Evolutionary conservation across 805 yeast genomes (phyloP), one percentile per base, ranked within the genome.

Genomic region (Suhomyces sp.): DNA sequence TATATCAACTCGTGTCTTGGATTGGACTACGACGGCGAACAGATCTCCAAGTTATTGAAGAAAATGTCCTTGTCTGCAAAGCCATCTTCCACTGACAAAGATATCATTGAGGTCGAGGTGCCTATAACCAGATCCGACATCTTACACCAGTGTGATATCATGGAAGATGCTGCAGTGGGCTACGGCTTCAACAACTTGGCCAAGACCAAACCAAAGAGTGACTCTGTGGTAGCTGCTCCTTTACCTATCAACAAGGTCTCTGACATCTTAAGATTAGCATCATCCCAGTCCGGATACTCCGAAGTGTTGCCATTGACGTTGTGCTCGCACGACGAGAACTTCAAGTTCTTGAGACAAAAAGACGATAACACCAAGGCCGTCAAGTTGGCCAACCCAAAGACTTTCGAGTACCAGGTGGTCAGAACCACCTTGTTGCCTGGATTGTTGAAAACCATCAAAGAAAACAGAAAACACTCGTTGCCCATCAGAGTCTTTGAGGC

Each of bases 131-230:
- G 99, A 78, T 86, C 98, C 9, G 99, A 94, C 72, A 82, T 94
- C 57, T 79, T 94, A 65, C 99, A 94, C 72, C 96, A 90, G 69
- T 93, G 98, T 80, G 99, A 94, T 73, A 86, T 94, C 60, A 89
- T 94, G 96, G 99, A 94, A 73, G 99, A 94, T 71, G 97, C 93
- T 47, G 99, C 97, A 47, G 87, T 94, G 66, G 96, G 90, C 29
- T 94, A 90, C 68, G 99, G 99, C 53, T 94, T 87, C 79, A 88
- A 92, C 74, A 90, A 89, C 68, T 80, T 94, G 66, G 82, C 81
- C 57, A 90, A 86, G 73, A 85, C 94, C 49, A 82, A 82, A 59
- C 90, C 94, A 65, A 81, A 90, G 59, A 80, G 90, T 31, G 86
- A 86, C 53, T 82, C 96, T 8, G 83, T 87, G 58, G 86, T 90